phyloP scores from a whole-genome alignment of 2,329 filamentous ascomycete species.

The Cladosporium velox region DNA sequence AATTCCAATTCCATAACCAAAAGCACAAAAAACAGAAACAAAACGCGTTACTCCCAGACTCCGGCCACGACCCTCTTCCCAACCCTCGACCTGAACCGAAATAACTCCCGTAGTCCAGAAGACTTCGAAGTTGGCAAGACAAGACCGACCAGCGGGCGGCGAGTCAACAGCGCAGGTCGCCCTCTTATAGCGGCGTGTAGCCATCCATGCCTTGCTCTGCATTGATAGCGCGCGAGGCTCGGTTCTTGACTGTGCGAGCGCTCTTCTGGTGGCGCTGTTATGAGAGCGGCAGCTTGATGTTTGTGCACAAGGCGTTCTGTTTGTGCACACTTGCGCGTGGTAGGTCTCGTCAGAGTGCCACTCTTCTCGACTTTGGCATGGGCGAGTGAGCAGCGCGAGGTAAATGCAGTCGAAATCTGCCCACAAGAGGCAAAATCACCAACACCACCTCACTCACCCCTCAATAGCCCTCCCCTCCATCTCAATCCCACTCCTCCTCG shows the following conservation, averaged over 20 bases:
- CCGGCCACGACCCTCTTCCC: neutral
- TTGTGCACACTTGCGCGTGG: neutral
- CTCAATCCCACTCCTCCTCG: slow-evolving; percentile 26
- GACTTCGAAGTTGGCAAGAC: neutral
- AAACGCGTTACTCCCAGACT: neutral
- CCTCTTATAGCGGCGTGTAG: neutral
- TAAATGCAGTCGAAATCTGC: neutral
- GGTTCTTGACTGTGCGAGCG: neutral
- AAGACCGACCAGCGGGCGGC: neutral
- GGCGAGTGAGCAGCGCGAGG: neutral
- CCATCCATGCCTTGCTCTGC: neutral
- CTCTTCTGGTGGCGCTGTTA: neutral
- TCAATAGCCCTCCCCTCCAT: slow-evolving; percentile 19
- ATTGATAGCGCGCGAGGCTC: neutral
- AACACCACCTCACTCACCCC: slow-evolving; percentile 11
- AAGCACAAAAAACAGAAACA: neutral
- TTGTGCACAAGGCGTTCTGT: neutral
- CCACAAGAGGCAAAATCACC: neutral
- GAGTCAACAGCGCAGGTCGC: neutral
- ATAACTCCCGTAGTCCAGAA: too few species aligned
- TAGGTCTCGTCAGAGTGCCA: neutral
- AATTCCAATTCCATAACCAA: neutral
- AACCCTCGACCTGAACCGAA: neutral
- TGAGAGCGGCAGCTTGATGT: neutral
- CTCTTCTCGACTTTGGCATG: neutral